These are phyloP conservation scores for Entonaema liquescens DNA, from an alignment of 495 filamentous ascomycete genomes.

Conservation along the genomic window DNA sequence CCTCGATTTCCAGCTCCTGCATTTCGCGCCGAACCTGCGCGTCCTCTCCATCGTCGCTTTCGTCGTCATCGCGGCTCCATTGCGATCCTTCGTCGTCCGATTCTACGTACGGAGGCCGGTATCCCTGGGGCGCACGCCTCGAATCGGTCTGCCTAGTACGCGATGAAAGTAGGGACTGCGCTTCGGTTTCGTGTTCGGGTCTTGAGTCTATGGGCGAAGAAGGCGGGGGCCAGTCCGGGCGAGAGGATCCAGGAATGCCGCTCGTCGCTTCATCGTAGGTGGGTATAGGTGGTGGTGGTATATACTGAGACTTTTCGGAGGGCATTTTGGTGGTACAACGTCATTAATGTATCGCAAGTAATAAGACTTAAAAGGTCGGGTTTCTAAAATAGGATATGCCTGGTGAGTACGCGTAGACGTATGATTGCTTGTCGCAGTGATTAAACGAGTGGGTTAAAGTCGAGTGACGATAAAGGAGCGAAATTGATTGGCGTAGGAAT, in stretches of 20 bases:
- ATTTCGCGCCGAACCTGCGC: slow-evolving; percentile 79
- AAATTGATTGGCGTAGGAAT: slow-evolving; percentile 16
- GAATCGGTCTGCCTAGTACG: slow-evolving; percentile 48
- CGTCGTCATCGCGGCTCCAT: slow-evolving; percentile 54
- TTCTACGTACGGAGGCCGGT: slow-evolving; percentile 81
- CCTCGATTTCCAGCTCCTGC: slow-evolving; percentile 88
- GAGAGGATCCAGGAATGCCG: slow-evolving; percentile 52
- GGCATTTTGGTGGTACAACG: slow-evolving; percentile 51
- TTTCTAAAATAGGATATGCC: slow-evolving; percentile 13
- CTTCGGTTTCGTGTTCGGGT: slow-evolving; percentile 53
- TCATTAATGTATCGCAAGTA: slow-evolving; percentile 24
- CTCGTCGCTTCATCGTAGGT: slow-evolving; percentile 89
- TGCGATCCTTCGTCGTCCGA: slow-evolving; percentile 57
- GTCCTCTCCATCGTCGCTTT: slow-evolving; percentile 53
- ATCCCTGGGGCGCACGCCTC: slow-evolving; percentile 58
- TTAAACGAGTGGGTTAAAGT: slow-evolving; percentile 28
- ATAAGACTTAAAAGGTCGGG: not conserved
- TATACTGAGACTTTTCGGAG: slow-evolving; percentile 61
- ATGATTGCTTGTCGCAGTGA: slow-evolving; percentile 16
- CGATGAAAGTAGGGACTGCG: slow-evolving; percentile 67
- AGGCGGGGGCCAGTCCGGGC: slow-evolving; percentile 46
- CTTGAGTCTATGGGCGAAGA: slow-evolving; percentile 45
- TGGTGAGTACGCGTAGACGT: slow-evolving; percentile 22
- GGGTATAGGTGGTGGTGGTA: slow-evolving; percentile 80
- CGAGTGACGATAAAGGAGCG: slow-evolving; percentile 35